phyloP scores from a whole-genome alignment of 768 basidiomycete species.

The Lanmaoa rubissima region DNA sequence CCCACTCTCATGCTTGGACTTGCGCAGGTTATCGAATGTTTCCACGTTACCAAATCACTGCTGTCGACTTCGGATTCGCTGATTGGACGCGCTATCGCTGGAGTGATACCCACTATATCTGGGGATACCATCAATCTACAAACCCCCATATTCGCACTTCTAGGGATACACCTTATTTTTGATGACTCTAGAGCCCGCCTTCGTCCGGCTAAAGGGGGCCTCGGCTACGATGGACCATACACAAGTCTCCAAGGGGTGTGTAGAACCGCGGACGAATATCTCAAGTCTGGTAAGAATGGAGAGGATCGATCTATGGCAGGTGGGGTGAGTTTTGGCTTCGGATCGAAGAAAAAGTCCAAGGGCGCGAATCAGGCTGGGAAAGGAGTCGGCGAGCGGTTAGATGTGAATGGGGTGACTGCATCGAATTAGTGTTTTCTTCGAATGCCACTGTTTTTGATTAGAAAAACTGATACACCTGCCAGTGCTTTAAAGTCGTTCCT shows the following conservation, averaged over 20 bases:
- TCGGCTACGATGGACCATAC: conserved; percentile 61
- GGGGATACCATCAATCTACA: conserved; percentile 56
- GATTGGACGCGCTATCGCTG: conserved; percentile 34
- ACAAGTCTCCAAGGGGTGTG: conserved; percentile 58
- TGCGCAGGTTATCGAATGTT: conserved; percentile 56
- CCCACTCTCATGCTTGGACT: conserved; percentile 64
- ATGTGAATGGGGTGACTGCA: conserved; percentile 14
- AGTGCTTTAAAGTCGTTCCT: neutral
- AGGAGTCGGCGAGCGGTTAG: conserved; percentile 23
- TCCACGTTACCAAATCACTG: conserved; percentile 48
- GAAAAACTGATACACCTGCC: neutral
- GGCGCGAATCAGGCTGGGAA: conserved; percentile 28
- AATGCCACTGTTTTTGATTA: neutral
- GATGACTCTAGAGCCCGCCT: conserved; percentile 65
- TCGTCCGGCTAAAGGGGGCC: conserved; percentile 52
- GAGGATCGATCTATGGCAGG: conserved; percentile 42
- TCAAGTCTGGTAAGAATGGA: conserved; percentile 35
- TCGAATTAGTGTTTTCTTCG: conserved; percentile 17
- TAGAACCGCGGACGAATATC: conserved; percentile 50
- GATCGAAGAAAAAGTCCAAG: conserved; percentile 28
- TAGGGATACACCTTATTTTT: conserved; percentile 55
- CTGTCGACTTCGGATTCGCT: conserved; percentile 33
- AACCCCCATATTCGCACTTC: conserved; percentile 55
- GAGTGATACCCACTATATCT: conserved; percentile 42
- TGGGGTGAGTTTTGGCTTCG: conserved; percentile 46